These are phyloP conservation scores for Aureobasidium pullulans DNA, from an alignment of 2,329 filamentous ascomycete species.

Conservation along the genomic window DNA sequence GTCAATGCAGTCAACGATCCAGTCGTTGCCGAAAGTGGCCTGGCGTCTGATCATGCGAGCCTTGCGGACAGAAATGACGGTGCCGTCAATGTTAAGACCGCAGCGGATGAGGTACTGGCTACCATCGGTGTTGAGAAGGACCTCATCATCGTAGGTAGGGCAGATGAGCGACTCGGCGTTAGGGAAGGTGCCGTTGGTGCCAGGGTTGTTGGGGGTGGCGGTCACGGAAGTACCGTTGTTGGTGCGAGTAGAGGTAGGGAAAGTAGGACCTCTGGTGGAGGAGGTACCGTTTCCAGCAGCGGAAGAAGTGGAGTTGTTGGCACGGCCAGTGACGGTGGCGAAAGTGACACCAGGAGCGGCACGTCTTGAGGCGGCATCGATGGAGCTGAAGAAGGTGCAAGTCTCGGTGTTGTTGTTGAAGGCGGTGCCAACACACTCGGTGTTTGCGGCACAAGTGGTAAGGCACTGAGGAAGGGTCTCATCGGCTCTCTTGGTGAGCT, in stretches of 20 bases:
- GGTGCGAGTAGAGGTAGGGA: not conserved
- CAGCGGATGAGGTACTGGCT: not conserved
- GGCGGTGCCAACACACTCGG: conserved; percentile 3
- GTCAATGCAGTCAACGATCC: conserved; percentile 7
- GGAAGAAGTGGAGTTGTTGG: not conserved
- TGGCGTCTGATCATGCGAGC: conserved; percentile 8
- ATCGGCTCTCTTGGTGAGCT: conserved; percentile 4
- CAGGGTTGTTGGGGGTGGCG: not conserved
- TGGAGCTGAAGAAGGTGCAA: conserved; percentile 4
- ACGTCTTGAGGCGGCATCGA: not conserved
- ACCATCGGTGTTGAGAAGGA: not conserved
- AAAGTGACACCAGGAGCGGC: not conserved
- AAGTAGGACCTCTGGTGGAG: not conserved
- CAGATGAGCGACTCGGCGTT: not conserved
- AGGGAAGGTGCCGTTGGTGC: not conserved
- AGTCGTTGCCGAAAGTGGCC: conserved; percentile 3
- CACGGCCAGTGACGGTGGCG: not conserved
- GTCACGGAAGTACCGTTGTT: not conserved
- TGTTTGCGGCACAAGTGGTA: not conserved
- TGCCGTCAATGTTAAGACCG: not conserved
- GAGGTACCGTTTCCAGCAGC: not conserved
- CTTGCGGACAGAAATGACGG: conserved; percentile 3
- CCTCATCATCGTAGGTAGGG: not conserved
- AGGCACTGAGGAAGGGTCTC: conserved; percentile 1
- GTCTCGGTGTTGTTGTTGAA: not conserved